These are phyloP conservation scores for Dendrocalamus sinicus DNA, from an alignment of 176 grass and related monocot genomes.

Conservation along the genomic window DNA sequence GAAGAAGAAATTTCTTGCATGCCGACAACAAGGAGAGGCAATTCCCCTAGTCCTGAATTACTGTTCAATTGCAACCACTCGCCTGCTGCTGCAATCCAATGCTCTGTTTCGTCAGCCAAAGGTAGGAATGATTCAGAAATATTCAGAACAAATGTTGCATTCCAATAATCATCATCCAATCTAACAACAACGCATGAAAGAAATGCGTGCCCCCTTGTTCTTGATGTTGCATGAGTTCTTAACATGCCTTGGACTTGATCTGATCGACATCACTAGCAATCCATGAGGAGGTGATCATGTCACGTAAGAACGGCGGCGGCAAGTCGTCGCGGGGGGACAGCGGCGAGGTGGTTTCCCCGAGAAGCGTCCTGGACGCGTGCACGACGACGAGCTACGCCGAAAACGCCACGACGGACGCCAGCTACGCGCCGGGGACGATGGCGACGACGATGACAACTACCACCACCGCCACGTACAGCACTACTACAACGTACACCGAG, in stretches of 20 bases:
- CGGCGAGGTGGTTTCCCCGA: constrained; percentile 39
- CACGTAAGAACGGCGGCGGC: not conserved
- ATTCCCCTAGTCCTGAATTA: not conserved
- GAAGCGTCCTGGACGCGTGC: constrained; percentile 41
- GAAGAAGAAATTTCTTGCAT: not conserved
- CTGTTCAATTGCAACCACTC: not conserved
- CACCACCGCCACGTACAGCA: not conserved
- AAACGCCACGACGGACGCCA: not conserved
- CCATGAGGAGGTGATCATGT: not conserved
- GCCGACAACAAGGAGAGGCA: not conserved
- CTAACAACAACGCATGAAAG: not conserved
- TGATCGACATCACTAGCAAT: not conserved
- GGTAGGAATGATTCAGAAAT: not conserved
- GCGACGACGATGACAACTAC: not conserved
- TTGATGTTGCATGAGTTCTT: not conserved
- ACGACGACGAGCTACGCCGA: not conserved
- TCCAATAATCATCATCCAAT: not conserved
- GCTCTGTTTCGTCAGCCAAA: not conserved
- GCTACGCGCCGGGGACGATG: not conserved
- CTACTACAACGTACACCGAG: not conserved
- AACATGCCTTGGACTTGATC: constrained; percentile 4
- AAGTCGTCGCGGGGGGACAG: not conserved
- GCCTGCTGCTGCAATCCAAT: not conserved
- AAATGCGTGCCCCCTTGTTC: not conserved
- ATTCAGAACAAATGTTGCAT: not conserved